Base-by-base conservation (phyloP, 2,329 filamentous ascomycete genomes). In the Onygena corvina region DNA sequence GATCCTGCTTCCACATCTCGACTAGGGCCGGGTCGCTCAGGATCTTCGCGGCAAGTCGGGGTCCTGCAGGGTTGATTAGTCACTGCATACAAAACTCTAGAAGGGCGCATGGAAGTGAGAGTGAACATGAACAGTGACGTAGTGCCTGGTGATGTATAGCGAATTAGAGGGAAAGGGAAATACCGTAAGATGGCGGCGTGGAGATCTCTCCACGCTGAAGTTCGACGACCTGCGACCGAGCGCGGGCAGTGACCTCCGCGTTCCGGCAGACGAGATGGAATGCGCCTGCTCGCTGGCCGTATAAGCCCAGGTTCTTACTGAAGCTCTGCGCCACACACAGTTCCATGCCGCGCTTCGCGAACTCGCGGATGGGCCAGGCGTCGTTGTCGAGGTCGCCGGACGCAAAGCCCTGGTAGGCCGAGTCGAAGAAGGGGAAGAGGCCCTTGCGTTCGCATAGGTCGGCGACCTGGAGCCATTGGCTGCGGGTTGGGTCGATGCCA, bases 371-470 rank as follows among this genome's bases (percentile, higher is more conserved):
- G 11, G 90, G 86, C 74, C 82, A 87, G 53, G 86, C 87, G 64
- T 98, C 92, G 52, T 82, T 80, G 59, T 79, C 78, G 30, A 94
- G 77, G 62, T 92, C 83, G 46, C 92, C 92, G 2, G 90, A 93
- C 1, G 90, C 90, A 63, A 96, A 98, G 40, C 92, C 92, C 70
- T 96, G 92, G 73, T 98, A 98, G 49, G 90, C 90, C 52, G 81
- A 87, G 74, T 98, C 92, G 69, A 98, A 96, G 78, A 96, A 95
- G 58, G 90, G 90, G 71, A 96, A 94, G 67, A 94, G 86, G 57
- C 80, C 80, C 74, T 86, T 92, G 61, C 78, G 69, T 62, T 79
- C 79, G 65, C 95, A 82, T 36, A 95, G 66, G 38, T 76, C 71
- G 46, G 88, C 87, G 52, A 96, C 79, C 69, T 89, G 79, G 66